Conservation (phyloP, 371 early-diverging fungal species). For the Capillidium rhysosporum region DNA sequence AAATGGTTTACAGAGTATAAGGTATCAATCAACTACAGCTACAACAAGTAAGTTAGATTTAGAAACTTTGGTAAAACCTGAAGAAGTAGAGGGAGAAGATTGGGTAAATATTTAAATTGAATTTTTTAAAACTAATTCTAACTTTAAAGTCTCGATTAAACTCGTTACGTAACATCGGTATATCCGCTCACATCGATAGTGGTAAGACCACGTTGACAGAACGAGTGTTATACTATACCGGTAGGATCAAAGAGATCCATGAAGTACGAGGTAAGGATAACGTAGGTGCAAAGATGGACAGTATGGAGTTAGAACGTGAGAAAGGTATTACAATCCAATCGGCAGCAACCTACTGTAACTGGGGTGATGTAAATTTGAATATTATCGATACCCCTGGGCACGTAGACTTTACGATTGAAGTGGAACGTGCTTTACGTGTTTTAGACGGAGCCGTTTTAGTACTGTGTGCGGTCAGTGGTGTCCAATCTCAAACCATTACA, state of each 20-base stretch:
- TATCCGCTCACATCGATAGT: conserved; percentile 96
- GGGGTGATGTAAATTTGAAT: conserved; percentile 67
- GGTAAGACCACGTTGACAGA: conserved; percentile 97
- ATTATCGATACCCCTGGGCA: conserved; percentile 88
- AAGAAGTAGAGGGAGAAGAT: background rate
- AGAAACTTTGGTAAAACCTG: background rate
- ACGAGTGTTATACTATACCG: conserved; percentile 89
- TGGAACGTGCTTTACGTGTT: conserved; percentile 76
- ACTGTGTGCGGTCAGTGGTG: conserved; percentile 69
- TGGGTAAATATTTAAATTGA: background rate
- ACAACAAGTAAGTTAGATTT: too few species aligned
- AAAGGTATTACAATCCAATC: conserved; percentile 87
- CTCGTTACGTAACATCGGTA: conserved; percentile 84
- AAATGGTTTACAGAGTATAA: too few species aligned
- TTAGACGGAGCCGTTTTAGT: conserved; percentile 79
- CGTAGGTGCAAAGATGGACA: conserved; percentile 98
- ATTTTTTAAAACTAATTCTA: background rate
- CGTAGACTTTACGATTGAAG: conserved; percentile 86
- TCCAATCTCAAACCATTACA: conserved; percentile 90
- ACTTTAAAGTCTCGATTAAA: conserved; percentile 24
- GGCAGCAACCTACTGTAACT: conserved; percentile 68
- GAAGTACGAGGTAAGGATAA: conserved; percentile 94
- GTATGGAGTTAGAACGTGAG: conserved; percentile 95
- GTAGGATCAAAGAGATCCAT: conserved; percentile 88
- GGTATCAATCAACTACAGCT: too few species aligned